Evolutionary conservation across 495 filamentous ascomycete genomes (phyloP).

Genomic region (Bryoglossum gracile): DNA sequence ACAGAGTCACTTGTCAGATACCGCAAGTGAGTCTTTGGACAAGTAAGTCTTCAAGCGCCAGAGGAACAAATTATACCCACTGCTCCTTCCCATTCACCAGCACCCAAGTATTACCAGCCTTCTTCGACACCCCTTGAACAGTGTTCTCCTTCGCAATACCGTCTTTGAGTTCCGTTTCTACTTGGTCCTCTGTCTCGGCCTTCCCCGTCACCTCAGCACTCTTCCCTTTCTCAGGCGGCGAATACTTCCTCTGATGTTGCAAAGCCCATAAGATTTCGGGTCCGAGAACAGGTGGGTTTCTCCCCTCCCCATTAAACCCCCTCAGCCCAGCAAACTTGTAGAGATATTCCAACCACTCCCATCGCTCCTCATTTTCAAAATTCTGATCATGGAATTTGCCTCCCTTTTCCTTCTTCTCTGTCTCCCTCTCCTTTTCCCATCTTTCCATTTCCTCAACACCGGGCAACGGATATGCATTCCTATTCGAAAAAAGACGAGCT

Average conservation of each 20-base stretch:
- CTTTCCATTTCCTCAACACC: constrained; percentile 27
- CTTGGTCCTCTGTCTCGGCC: too few species aligned
- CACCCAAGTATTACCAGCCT: too few species aligned
- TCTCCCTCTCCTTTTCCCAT: constrained; percentile 34
- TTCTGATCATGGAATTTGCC: constrained; percentile 41
- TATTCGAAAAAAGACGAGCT: constrained; percentile 36
- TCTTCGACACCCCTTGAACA: too few species aligned
- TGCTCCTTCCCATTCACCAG: too few species aligned
- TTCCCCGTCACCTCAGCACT: too few species aligned
- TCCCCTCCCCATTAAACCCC: constrained; percentile 35
- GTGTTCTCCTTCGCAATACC: too few species aligned
- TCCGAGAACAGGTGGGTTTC: constrained; percentile 36
- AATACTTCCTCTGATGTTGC: constrained; percentile 42
- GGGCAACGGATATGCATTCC: constrained; percentile 30
- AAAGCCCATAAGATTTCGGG: constrained; percentile 39
- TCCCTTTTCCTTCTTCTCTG: constrained; percentile 19
- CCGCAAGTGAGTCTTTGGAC: too few species aligned
- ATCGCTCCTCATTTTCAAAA: constrained; percentile 39
- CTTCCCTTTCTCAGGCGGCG: constrained; percentile 29
- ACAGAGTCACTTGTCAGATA: too few species aligned
- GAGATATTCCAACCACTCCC: constrained; percentile 33
- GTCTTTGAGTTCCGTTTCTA: too few species aligned
- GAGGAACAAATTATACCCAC: too few species aligned
- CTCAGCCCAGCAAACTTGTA: constrained; percentile 38
- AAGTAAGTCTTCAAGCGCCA: too few species aligned